These are phyloP conservation scores for Aurantiochytrium sp. DNA, from an alignment of 108 stramenopile species.

Conservation along the genomic window DNA sequence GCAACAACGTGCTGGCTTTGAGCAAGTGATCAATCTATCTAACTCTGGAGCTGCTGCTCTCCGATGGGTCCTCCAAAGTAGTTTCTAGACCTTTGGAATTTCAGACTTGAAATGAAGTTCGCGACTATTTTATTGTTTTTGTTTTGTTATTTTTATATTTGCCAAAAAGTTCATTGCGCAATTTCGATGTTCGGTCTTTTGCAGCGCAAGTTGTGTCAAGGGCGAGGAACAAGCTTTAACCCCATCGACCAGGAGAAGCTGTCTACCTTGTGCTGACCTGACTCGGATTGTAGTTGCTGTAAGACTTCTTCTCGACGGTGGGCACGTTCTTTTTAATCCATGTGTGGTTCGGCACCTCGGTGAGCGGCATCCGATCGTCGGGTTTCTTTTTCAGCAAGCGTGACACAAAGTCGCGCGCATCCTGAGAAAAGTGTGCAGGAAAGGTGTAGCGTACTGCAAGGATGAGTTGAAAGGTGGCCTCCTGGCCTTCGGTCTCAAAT, in stretches of 20 bases:
- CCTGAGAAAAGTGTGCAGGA: not conserved
- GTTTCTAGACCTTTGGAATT: too few relatives aligned
- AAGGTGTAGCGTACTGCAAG: not conserved
- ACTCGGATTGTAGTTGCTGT: not conserved
- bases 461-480: not conserved
- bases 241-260: not conserved
- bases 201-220: too few relatives aligned
- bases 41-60: too few relatives aligned
- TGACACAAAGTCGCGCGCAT: not conserved
- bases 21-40: too few relatives aligned
- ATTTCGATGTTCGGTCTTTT: too few relatives aligned
- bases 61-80: too few relatives aligned
- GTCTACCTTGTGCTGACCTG: not conserved
- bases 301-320: not conserved
- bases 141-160: too few relatives aligned
- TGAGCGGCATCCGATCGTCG: not conserved
- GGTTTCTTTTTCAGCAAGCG: not conserved
- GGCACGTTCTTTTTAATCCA: not conserved
- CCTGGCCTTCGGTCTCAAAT: slow-evolving; percentile 18
- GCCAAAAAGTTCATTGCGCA: too few relatives aligned
- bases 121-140: too few relatives aligned
- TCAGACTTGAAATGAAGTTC: too few relatives aligned
- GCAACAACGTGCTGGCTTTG: too few relatives aligned
- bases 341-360: not conserved
- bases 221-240: too few relatives aligned